Conservation (phyloP, 2,329 filamentous ascomycete genomes). For the Drechslerella coelobrocha region DNA sequence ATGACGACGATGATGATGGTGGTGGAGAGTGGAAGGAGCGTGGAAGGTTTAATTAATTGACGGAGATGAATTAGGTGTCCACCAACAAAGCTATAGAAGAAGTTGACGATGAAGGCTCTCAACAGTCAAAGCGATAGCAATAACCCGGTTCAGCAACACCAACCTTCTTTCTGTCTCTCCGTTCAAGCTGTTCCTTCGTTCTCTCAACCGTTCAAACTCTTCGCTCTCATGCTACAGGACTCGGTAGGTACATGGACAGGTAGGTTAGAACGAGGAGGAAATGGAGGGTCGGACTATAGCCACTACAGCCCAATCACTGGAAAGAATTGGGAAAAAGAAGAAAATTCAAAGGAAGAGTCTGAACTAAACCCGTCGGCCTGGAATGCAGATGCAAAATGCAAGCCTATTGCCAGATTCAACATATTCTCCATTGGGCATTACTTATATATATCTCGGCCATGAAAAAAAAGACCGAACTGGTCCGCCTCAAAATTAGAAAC, state of each 20-base stretch:
- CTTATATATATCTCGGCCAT: conserved; percentile 37
- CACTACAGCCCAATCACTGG: conserved; percentile 1
- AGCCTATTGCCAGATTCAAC: neutral
- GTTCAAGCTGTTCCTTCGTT: conserved; percentile 1
- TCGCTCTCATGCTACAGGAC: neutral
- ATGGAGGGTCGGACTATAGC: neutral
- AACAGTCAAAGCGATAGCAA: neutral
- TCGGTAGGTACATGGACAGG: neutral
- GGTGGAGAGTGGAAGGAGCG: neutral
- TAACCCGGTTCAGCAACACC: neutral
- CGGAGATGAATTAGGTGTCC: neutral
- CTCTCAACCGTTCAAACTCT: too few species aligned
- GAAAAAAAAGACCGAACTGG: conserved; percentile 28
- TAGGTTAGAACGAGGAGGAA: neutral
- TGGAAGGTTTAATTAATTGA: too few species aligned
- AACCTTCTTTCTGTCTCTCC: neutral
- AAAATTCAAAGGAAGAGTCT: conserved; percentile 6
- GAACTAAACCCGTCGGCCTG: conserved; percentile 15
- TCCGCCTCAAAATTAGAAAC: conserved; percentile 47
- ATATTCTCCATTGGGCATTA: neutral
- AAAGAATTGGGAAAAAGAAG: conserved; percentile 5
- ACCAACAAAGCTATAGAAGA: neutral
- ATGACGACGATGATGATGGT: neutral
- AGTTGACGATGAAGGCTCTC: neutral
- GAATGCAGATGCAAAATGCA: conserved; percentile 31